Percentiles rank a stretch among this genome's conserved stretches.
Evolutionary conservation across 2,329 filamentous ascomycete genomes (phyloP).

Genomic region (Penicillium sp.): DNA sequence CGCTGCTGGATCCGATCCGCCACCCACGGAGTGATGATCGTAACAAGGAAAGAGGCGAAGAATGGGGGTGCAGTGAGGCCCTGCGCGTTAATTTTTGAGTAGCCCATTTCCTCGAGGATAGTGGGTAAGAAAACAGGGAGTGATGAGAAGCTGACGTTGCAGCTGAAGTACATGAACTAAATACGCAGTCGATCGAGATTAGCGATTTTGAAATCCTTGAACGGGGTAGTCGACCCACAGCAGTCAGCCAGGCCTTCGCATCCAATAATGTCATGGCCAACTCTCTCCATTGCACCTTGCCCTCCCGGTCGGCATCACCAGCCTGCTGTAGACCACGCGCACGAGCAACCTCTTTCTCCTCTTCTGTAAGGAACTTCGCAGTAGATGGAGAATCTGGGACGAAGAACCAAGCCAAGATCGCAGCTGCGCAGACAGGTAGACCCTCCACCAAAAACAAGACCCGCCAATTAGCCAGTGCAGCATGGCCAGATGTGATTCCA

Average conservation of each 20-base stretch:
- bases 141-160: constrained; percentile 65
- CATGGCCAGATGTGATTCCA: constrained; percentile 62
- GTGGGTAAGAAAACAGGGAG: constrained; percentile 66
- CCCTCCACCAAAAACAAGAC: constrained; percentile 67
- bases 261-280: constrained; percentile 47
- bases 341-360: constrained; percentile 60
- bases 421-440: constrained; percentile 58
- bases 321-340: constrained; percentile 55
- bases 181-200: neutral
- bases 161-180: constrained; percentile 58
- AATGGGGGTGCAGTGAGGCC: constrained; percentile 72
- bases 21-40: constrained; percentile 61
- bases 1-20: constrained; percentile 68
- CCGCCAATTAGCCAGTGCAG: constrained; percentile 62
- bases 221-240: constrained; percentile 30
- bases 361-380: constrained; percentile 56
- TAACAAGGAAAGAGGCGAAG: constrained; percentile 65
- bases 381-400: constrained; percentile 55
- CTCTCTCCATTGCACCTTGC: constrained; percentile 49
- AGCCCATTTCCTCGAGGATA: constrained; percentile 67
- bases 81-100: constrained; percentile 65
- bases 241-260: constrained; percentile 50
- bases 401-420: constrained; percentile 56
- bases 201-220: neutral
- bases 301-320: constrained; percentile 46